Evolutionary conservation across 495 filamentous ascomycete genomes (phyloP).

Genomic region (Penicillium turbatum): DNA sequence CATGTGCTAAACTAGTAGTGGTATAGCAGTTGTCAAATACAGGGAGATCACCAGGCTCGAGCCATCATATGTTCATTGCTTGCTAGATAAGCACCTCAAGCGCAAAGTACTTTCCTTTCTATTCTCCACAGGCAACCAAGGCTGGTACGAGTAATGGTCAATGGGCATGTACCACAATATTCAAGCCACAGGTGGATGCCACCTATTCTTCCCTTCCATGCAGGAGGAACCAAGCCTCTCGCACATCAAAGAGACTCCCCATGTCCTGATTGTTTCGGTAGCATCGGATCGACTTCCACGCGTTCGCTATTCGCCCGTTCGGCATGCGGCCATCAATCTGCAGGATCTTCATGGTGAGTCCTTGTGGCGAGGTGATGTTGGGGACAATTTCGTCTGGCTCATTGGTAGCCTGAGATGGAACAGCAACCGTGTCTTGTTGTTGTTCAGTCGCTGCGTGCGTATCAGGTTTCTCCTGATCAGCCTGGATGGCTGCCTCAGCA

Average conservation of each 20-base stretch:
- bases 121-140: background rate
- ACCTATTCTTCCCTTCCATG: constrained; percentile 7
- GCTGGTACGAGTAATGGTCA: background rate
- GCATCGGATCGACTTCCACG: constrained; percentile 51
- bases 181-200: constrained; percentile 2
- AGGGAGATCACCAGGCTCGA: no score
- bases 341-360: constrained; percentile 37
- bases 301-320: constrained; percentile 39
- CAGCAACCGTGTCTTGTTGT: background rate
- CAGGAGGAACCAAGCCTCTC: constrained; percentile 42
- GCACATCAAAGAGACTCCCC: constrained; percentile 51
- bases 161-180: background rate
- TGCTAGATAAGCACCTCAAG: background rate
- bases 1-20: background rate
- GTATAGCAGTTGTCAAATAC: background rate
- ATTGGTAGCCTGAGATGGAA: background rate
- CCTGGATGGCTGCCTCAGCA: background rate
- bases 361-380: constrained; percentile 27
- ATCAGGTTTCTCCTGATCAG: background rate
- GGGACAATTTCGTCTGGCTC: constrained; percentile 26
- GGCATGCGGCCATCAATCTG: constrained; percentile 35
- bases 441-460: background rate
- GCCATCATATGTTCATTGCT: background rate
- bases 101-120: background rate
- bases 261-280: constrained; percentile 53